phyloP scores from a whole-genome alignment of 225 moss, liverwort and hornwort species.

The Antitrichia curtipendula region DNA sequence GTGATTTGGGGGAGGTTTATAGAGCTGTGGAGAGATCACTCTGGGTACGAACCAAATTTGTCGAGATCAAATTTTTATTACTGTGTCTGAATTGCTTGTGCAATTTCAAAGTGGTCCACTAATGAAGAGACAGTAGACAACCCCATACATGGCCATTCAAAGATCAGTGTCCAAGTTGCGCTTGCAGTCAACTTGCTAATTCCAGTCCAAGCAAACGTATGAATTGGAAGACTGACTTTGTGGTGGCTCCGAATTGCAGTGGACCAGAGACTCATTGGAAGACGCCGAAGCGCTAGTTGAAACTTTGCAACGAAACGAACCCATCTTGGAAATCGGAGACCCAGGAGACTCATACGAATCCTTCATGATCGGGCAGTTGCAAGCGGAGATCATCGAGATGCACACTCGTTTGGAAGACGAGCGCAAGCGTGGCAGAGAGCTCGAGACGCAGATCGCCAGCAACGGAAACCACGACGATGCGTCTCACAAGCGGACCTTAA shows the following conservation, averaged over 20 bases:
- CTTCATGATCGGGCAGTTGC: slow-evolving; percentile 30
- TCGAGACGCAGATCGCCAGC: slow-evolving; percentile 25
- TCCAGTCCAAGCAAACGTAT: background rate
- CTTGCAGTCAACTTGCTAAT: background rate
- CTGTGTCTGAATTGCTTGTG: background rate
- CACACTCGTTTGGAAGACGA: slow-evolving; percentile 28
- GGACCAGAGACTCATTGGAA: slow-evolving; percentile 33
- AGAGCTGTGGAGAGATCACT: background rate
- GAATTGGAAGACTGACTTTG: background rate
- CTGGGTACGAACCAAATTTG: background rate
- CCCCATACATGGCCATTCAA: background rate
- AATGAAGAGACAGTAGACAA: background rate
- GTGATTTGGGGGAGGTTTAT: background rate
- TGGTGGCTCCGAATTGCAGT: slow-evolving; percentile 6
- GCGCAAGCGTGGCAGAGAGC: slow-evolving; percentile 15
- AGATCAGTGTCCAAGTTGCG: background rate
- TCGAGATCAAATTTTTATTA: background rate
- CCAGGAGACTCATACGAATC: slow-evolving; percentile 9
- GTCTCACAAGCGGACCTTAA: background rate
- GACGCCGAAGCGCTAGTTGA: slow-evolving; percentile 24
- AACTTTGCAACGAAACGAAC: slow-evolving; percentile 21
- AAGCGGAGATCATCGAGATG: slow-evolving; percentile 31
- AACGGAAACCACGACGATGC: background rate
- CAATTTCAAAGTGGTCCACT: background rate
- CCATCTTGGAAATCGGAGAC: slow-evolving; percentile 7